These are phyloP conservation scores for Ceratocystis eucalypticola DNA, from an alignment of 2,329 filamentous ascomycete genomes.

Conservation along the genomic window DNA sequence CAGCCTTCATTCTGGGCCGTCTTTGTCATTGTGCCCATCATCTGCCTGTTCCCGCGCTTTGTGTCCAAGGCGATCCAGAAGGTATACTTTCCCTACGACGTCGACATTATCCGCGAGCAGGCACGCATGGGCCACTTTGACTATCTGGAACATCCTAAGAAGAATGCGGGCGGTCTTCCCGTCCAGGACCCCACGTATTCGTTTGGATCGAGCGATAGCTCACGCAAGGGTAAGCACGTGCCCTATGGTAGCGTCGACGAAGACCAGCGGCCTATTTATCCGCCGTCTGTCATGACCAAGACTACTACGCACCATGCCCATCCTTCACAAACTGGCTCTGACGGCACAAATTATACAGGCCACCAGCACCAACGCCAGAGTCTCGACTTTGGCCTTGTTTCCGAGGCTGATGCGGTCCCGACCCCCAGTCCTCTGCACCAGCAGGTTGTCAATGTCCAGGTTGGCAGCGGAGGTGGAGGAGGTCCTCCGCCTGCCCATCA, in stretches of 20 bases:
- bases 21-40: slow-evolving; percentile 61
- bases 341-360: slow-evolving; percentile 78
- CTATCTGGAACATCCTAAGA: slow-evolving; percentile 39
- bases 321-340: slow-evolving; percentile 80
- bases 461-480: slow-evolving; percentile 11
- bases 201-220: slow-evolving; percentile 34
- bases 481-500: slow-evolving; percentile 22
- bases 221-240: slow-evolving; percentile 42
- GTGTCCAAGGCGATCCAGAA: slow-evolving; percentile 80
- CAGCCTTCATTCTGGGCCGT: slow-evolving; percentile 79
- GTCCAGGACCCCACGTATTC: slow-evolving; percentile 1
- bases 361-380: slow-evolving; percentile 33
- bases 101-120: slow-evolving; percentile 93
- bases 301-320: slow-evolving; percentile 55
- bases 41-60: slow-evolving; percentile 80
- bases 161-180: slow-evolving; percentile 21
- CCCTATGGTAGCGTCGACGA: slow-evolving; percentile 60
- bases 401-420: slow-evolving; percentile 14
- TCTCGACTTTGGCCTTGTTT: slow-evolving; percentile 16
- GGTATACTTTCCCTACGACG: slow-evolving; percentile 81
- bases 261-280: slow-evolving; percentile 84
- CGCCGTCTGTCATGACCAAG: slow-evolving; percentile 71
- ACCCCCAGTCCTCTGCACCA: not conserved
- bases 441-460: slow-evolving; percentile 22
- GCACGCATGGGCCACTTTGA: slow-evolving; percentile 70